Base-by-base conservation (phyloP, 2,329 filamentous ascomycete species). In the Aspergillus calidoustus region DNA sequence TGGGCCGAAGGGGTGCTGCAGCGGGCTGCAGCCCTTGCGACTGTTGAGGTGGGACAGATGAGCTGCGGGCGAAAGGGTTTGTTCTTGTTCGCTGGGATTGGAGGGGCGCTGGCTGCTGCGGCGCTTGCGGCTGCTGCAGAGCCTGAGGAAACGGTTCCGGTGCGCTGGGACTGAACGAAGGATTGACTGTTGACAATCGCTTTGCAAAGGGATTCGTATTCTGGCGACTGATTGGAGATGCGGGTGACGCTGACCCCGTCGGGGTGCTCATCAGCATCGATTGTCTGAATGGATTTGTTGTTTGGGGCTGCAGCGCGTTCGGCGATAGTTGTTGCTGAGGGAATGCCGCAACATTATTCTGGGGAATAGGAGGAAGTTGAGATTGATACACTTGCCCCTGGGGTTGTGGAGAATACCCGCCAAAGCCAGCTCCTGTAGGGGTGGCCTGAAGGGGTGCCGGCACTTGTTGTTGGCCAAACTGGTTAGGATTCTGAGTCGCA, bases 271-370 rank as follows among this genome's bases (percentile, higher is more conserved):
- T 51, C 80, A 97, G 82, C 88, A 94, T 94, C 1, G 94, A 97
- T 73, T 93, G 90, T 47, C 95, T 86, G 86, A 99, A 99, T 0
- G 95, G 95, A 74, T 99, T 99, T 7, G 93, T 97, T 23, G 82
- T 88, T 69, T 88, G 86, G 22, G 71, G 73, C 62, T 75, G 74
- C 54, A 70, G 66, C 19, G 52, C 55, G 34, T 56, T 58, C 11
- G 44, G 47, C 28, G 60, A 46, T 70, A 59, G 78, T 70, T 74
- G 76, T 63, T 77, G 81, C 64, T 78, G 78, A 60, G 73, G 70
- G 70, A 84, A 86, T 60, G 79, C 73, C 31, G 79, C 72, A 43
- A 80, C 68, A 38, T 80, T 79, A 62, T 81, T 81, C 65, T 85
- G 83, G 4, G 83, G 80, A 71, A 84, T 84, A 47, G 80, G 74